phyloP scores from a whole-genome alignment of 148 eudicot genomes.

The Talinum fruticosum region DNA sequence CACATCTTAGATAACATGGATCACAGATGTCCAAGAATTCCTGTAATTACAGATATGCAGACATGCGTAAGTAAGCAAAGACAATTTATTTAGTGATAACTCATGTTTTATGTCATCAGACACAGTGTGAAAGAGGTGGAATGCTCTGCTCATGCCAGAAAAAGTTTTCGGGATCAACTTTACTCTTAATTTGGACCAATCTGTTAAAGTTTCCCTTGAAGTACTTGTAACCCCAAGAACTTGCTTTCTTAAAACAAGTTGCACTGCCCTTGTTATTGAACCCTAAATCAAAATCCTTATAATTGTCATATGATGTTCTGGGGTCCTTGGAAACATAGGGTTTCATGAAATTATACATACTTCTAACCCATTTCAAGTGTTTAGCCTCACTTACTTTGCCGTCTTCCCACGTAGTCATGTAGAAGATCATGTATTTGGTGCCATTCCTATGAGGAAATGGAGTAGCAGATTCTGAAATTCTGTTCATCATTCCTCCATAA shows the following conservation, averaged over 20 bases:
- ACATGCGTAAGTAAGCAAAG: too few species aligned
- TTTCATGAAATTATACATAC: constrained; percentile 32
- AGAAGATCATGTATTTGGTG: constrained; percentile 32
- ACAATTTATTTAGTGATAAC: too few species aligned
- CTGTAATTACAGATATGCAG: too few species aligned
- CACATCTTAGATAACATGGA: too few species aligned
- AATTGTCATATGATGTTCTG: constrained; percentile 35
- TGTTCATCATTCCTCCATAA: constrained; percentile 45
- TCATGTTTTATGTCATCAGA: too few species aligned
- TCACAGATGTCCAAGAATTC: too few species aligned
- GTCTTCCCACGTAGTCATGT: constrained; percentile 29
- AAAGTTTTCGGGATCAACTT: constrained; percentile 41
- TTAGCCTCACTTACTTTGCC: constrained; percentile 8
- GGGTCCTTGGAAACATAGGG: constrained; percentile 44
- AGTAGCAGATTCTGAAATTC: constrained; percentile 28
- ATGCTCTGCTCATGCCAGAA: constrained; percentile 51
- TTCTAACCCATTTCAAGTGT: constrained; percentile 20
- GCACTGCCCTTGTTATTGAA: constrained; percentile 16
- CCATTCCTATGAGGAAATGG: constrained; percentile 48
- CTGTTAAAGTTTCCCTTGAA: constrained; percentile 35
- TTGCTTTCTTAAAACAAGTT: constrained; percentile 7
- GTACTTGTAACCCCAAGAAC: constrained; percentile 34
- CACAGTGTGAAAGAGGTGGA: constrained; percentile 16
- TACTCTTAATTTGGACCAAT: constrained; percentile 35
- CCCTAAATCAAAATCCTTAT: constrained; percentile 48